Percentiles rank a stretch among this genome's conserved stretches.
phyloP scores from a whole-genome alignment of 2,329 filamentous ascomycete genomes.

The Tolypocladium capitatum region DNA sequence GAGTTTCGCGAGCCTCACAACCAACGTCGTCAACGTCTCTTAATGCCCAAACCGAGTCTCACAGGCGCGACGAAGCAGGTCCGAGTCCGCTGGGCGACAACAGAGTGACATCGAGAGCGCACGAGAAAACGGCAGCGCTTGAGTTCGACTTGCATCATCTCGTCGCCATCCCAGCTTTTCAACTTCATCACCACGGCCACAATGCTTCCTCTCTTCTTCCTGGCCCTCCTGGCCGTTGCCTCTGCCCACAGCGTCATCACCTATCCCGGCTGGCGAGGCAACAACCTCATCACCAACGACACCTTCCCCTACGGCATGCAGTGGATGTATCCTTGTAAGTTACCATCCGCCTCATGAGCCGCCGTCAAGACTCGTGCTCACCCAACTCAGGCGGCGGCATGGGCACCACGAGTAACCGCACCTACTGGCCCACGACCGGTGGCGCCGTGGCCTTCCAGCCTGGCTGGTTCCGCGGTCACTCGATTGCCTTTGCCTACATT shows the following conservation, averaged over 20 bases:
- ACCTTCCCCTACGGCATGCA: conserved; percentile 83
- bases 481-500: conserved; percentile 71
- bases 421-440: conserved; percentile 78
- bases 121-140: too few relatives aligned
- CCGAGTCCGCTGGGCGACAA: not conserved
- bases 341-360: not conserved
- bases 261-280: conserved; percentile 77
- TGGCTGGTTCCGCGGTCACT: conserved; percentile 89
- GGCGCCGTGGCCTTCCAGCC: conserved; percentile 86
- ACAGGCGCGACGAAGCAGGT: not conserved
- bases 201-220: conserved; percentile 13
- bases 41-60: not conserved
- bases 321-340: conserved; percentile 87
- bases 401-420: conserved; percentile 64
- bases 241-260: conserved; percentile 70
- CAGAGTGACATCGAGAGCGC: not conserved
- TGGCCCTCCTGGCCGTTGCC: conserved; percentile 27
- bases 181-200: not conserved
- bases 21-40: not conserved
- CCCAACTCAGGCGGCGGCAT: conserved; percentile 68
- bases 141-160: not conserved
- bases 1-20: not conserved
- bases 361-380: not conserved
- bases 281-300: conserved; percentile 70
- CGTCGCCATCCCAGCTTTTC: not conserved